Evolutionary conservation across 2,329 filamentous ascomycete genomes (phyloP).

Genomic region (Aspergillus clavatus): DNA sequence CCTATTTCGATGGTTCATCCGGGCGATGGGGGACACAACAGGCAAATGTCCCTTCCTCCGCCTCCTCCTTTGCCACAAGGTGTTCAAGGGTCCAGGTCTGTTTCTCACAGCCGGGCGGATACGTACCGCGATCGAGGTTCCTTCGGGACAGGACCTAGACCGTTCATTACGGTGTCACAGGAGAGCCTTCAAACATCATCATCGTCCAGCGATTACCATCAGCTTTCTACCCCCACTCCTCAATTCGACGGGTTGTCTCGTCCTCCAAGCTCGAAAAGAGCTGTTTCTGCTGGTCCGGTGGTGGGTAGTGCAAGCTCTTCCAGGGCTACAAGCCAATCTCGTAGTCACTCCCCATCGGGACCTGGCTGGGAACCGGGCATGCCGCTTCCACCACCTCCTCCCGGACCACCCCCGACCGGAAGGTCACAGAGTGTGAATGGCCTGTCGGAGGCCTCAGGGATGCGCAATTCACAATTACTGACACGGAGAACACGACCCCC

Average conservation of each 20-base stretch:
- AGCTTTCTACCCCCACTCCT: slow-evolving; percentile 7
- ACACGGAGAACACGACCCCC: slow-evolving; percentile 29
- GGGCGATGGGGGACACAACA: slow-evolving; percentile 22
- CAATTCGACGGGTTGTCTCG: slow-evolving; percentile 23
- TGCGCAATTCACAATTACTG: slow-evolving; percentile 21
- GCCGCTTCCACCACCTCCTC: slow-evolving; percentile 45
- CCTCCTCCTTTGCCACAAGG: slow-evolving; percentile 35
- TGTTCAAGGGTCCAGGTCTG: slow-evolving; percentile 26
- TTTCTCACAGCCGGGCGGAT: slow-evolving; percentile 29
- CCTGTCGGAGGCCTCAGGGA: slow-evolving; percentile 28
- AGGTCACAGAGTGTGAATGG: slow-evolving; percentile 40
- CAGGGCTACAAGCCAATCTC: slow-evolving; percentile 30
- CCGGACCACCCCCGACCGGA: slow-evolving; percentile 40
- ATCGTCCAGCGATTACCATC: slow-evolving; percentile 10
- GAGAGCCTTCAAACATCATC: slow-evolving; percentile 19
- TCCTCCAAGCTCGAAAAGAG: slow-evolving; percentile 40
- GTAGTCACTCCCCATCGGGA: slow-evolving; percentile 29
- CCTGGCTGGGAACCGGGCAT: slow-evolving; percentile 42
- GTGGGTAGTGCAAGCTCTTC: slow-evolving; percentile 32
- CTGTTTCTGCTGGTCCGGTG: slow-evolving; percentile 43
- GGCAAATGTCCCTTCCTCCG: slow-evolving; percentile 30
- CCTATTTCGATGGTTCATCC: slow-evolving; percentile 30
- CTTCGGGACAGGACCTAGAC: slow-evolving; percentile 14
- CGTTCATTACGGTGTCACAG: slow-evolving; percentile 19
- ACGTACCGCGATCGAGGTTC: slow-evolving; percentile 19